Conservation (phyloP, 2,329 filamentous ascomycete species). For the Westerdykella ornata region DNA sequence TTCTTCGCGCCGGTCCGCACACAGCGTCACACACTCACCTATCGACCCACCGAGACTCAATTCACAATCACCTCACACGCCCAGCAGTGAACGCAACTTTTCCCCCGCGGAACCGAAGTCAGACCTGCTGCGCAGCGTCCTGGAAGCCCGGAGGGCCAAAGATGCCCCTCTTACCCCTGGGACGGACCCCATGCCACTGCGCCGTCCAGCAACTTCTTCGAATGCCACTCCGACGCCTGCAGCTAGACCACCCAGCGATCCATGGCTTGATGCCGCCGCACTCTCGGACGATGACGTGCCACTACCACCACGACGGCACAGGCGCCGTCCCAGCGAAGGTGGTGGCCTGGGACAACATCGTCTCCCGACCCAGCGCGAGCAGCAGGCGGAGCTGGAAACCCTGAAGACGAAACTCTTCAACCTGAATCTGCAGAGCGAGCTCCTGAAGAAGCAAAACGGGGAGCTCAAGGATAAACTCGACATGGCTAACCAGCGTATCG, state of each 20-base stretch:
- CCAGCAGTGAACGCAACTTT: slow-evolving; percentile 6
- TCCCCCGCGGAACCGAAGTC: slow-evolving; percentile 27
- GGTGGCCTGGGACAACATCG: slow-evolving; percentile 13
- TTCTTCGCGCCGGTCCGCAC: slow-evolving; percentile 15
- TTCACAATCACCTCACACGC: slow-evolving; percentile 14
- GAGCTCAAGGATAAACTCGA: slow-evolving; percentile 25
- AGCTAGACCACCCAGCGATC: slow-evolving; percentile 20
- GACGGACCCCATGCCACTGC: slow-evolving; percentile 6
- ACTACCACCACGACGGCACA: slow-evolving; percentile 17
- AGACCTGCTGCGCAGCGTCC: slow-evolving; percentile 28
- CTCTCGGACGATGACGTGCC: slow-evolving; percentile 17
- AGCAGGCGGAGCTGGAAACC: slow-evolving; percentile 22
- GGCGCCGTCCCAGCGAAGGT: slow-evolving; percentile 20
- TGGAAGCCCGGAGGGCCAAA: slow-evolving; percentile 26
- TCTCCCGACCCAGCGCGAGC: slow-evolving; percentile 24
- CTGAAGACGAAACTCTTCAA: slow-evolving; percentile 25
- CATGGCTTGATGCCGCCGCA: slow-evolving; percentile 27
- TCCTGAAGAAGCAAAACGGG: slow-evolving; percentile 27
- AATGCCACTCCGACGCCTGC: slow-evolving; percentile 11
- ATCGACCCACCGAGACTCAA: not conserved
- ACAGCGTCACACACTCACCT: slow-evolving; percentile 1
- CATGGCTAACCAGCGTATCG: slow-evolving; percentile 18
- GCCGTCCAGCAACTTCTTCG: slow-evolving; percentile 5
- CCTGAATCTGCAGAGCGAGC: slow-evolving; percentile 27
- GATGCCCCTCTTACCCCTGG: slow-evolving; percentile 15